Conservation (phyloP, 2,329 filamentous ascomycete genomes). For the Furcasterigmium sp. region DNA sequence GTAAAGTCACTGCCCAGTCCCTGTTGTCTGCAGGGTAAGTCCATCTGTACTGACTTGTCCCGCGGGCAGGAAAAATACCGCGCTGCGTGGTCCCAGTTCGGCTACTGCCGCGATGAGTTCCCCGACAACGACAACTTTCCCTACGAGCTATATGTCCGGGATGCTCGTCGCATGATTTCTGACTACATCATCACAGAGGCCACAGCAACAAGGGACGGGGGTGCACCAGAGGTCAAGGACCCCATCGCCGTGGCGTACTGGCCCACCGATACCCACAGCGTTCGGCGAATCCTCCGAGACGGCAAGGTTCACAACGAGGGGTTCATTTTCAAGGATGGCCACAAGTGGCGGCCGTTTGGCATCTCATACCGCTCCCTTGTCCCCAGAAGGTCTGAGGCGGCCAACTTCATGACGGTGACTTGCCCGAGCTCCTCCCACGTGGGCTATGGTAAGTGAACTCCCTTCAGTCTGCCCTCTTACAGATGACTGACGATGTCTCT, state of each 20-base stretch:
- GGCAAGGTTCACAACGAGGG: constrained; percentile 16
- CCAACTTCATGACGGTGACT: constrained; percentile 8
- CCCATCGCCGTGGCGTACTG: constrained; percentile 16
- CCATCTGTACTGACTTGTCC: too few relatives aligned
- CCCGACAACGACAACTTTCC: constrained; percentile 18
- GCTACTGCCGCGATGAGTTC: constrained; percentile 20
- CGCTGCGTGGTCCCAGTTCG: constrained; percentile 14
- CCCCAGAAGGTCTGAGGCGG: constrained; percentile 7
- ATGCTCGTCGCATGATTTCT: constrained; percentile 17
- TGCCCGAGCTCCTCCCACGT: constrained; percentile 12
- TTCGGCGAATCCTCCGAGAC: constrained; percentile 15
- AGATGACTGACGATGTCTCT: background rate
- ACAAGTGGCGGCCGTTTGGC: constrained; percentile 13
- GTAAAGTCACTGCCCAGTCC: too few relatives aligned
- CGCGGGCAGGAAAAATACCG: constrained; percentile 9
- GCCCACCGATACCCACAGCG: constrained; percentile 17
- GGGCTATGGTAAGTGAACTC: constrained; percentile 7
- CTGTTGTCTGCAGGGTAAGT: too few relatives aligned
- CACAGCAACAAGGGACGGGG: constrained; percentile 10
- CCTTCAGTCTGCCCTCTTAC: background rate
- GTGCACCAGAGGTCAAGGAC: constrained; percentile 6
- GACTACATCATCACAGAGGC: constrained; percentile 17
- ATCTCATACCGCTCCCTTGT: constrained; percentile 11
- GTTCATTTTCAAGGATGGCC: constrained; percentile 14
- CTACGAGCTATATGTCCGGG: constrained; percentile 19